A percentile compares a stretch with the other conserved stretches of the same genome.
phyloP scores from a whole-genome alignment of 768 basidiomycete species.

The Neoboletus magnificus region DNA sequence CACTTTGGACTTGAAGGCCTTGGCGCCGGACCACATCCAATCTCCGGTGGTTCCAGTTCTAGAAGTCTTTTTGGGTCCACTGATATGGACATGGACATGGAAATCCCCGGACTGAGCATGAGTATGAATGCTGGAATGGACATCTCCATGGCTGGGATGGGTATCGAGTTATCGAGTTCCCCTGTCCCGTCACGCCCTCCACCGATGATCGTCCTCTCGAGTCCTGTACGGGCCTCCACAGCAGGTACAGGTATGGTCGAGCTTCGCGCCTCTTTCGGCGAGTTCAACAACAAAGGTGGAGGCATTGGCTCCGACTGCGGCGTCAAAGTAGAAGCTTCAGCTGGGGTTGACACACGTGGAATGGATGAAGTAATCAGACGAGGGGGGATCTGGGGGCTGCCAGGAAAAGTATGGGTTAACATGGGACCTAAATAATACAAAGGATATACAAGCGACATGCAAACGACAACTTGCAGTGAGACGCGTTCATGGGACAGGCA shows the following conservation, averaged over 20 bases:
- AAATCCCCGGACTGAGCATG: slow-evolving; percentile 35
- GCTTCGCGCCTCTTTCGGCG: slow-evolving; percentile 61
- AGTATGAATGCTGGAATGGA: slow-evolving; percentile 33
- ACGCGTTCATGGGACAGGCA: background rate
- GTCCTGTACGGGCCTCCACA: slow-evolving; percentile 61
- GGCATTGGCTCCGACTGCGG: slow-evolving; percentile 17
- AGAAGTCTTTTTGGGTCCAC: slow-evolving; percentile 30
- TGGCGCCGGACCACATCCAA: slow-evolving; percentile 24
- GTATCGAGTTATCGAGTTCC: slow-evolving; percentile 29
- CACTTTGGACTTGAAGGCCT: slow-evolving; percentile 29
- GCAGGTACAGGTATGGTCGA: slow-evolving; percentile 63
- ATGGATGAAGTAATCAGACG: slow-evolving; percentile 72
- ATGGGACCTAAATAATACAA: slow-evolving; percentile 14
- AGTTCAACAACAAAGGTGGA: slow-evolving; percentile 22
- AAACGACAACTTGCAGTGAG: background rate
- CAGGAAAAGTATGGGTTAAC: slow-evolving; percentile 58
- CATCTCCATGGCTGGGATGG: slow-evolving; percentile 31
- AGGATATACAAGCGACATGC: background rate
- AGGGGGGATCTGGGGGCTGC: slow-evolving; percentile 65
- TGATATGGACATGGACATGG: slow-evolving; percentile 36
- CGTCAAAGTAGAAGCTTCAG: slow-evolving; percentile 24
- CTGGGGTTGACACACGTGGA: slow-evolving; percentile 48
- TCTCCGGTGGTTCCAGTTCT: slow-evolving; percentile 21
- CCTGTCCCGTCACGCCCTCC: slow-evolving; percentile 38
- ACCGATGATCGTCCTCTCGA: slow-evolving; percentile 61